Conservation (phyloP, 306 rosid genomes). For the Ochetophila trinervis region DNA sequence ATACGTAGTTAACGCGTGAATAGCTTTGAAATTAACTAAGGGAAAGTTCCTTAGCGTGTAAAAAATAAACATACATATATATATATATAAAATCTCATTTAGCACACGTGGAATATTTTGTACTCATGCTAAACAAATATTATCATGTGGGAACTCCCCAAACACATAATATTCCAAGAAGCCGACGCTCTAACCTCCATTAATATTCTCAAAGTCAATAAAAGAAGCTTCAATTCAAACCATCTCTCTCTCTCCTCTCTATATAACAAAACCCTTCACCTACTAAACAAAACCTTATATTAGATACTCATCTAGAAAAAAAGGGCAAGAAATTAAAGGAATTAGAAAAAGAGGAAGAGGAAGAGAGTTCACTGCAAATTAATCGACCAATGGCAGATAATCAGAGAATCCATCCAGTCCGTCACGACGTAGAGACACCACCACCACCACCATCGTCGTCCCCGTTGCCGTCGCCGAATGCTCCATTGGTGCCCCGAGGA, state of each 20-base stretch:
- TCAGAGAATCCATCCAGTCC: slow-evolving; percentile 63
- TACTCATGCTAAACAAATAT: neutral
- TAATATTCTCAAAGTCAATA: slow-evolving; percentile 36
- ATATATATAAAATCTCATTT: no score
- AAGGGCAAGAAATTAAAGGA: no score
- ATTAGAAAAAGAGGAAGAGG: no score
- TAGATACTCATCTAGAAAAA: no score
- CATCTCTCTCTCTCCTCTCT: neutral
- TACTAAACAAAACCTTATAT: neutral
- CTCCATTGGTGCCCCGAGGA: slow-evolving; percentile 51
- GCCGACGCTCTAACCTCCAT: slow-evolving; percentile 13
- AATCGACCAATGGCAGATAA: slow-evolving; percentile 50
- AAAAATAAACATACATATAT: no score
- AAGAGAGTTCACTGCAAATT: no score
- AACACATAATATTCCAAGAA: slow-evolving; percentile 19
- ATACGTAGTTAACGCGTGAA: no score
- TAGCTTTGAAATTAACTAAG: no score
- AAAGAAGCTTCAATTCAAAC: slow-evolving; percentile 21
- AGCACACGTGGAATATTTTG: neutral
- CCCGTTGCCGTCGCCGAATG: slow-evolving; percentile 16
- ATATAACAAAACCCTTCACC: neutral
- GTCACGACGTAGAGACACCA: slow-evolving; percentile 63
- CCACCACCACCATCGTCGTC: slow-evolving; percentile 5
- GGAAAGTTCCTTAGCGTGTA: no score
- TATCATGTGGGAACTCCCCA: slow-evolving; percentile 9